A percentile compares a stretch with the other conserved stretches of the same genome.
These are phyloP conservation scores for Austroboletus novae-zelandiae DNA, from an alignment of 1,284 basidiomycete species.

Conservation along the genomic window DNA sequence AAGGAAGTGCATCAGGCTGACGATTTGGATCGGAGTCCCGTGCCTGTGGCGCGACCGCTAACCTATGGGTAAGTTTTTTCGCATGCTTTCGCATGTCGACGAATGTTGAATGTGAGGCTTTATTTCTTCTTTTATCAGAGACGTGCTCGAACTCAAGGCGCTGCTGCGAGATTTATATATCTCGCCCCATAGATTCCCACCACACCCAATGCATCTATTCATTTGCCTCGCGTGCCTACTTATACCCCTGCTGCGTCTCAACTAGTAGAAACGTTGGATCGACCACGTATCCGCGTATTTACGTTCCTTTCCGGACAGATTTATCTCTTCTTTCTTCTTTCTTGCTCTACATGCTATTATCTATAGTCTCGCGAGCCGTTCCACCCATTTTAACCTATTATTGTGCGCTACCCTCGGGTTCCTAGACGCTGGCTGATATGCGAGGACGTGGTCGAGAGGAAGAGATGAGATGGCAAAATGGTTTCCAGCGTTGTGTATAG, in stretches of 20 bases:
- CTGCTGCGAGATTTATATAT: constrained; percentile 57
- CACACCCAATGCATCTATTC: constrained; percentile 34
- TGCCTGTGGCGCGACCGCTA: constrained; percentile 47
- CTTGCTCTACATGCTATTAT: too few relatives aligned
- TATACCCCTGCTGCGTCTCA: constrained; percentile 51
- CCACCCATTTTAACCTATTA: too few relatives aligned
- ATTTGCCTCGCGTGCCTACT: constrained; percentile 51
- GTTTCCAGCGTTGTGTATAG: too few relatives aligned
- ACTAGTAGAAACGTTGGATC: neutral
- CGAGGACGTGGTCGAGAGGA: too few relatives aligned
- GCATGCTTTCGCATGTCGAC: neutral
- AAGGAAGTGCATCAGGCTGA: constrained; percentile 61
- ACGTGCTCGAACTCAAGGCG: constrained; percentile 61
- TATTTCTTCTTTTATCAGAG: constrained; percentile 41
- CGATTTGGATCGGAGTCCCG: constrained; percentile 68
- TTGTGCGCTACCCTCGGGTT: too few relatives aligned
- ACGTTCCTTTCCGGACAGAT: too few relatives aligned
- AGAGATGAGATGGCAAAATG: too few relatives aligned
- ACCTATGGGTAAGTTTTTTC: constrained; percentile 48
- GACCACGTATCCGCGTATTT: neutral
- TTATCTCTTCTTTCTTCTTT: too few relatives aligned
- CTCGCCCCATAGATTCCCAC: constrained; percentile 45
- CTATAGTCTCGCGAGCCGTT: too few relatives aligned
- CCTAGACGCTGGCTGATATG: too few relatives aligned
- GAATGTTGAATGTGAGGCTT: neutral